Evolutionary conservation across 768 basidiomycete species (phyloP), one percentile per base, ranked within the genome.

Genomic region (Macrocybe gigantea): DNA sequence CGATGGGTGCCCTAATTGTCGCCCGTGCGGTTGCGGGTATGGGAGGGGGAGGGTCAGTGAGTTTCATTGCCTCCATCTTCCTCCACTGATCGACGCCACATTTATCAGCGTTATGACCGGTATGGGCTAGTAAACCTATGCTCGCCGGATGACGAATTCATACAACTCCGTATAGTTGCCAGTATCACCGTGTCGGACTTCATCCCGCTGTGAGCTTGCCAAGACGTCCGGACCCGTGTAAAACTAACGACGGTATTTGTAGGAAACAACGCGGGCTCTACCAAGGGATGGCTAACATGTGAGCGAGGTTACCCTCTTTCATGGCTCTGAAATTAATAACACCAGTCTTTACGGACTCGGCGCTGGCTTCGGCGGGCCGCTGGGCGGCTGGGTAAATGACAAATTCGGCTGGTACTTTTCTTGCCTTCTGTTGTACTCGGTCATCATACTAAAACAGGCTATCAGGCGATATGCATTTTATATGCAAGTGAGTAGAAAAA

Each of bases 241-340:
- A 13, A 5, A 38, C 38, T 52, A 41, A 34, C 49, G 50, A 44
- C 47, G 48, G 13, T 36, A 35, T 36, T 13, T 40, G 33, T 58
- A 92, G 89, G 57, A 85, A 86, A 60, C 83, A 90, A 51, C 77
- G 94, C 45, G 94, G 92, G 2, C 66, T 95, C 7, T 95, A 93
- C 60, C 95, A 98, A 64, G 93, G 93, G 48, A 75, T 92, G 73
- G 83, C 86, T 33, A 93, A 93, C 60, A 80, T 93, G 89, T 91
- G 71, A 55, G 80, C 61, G 22, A 49, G n/a, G 49, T 34, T 14
- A 37, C 12, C n/a, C 36, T 22, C 33, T 43, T 47, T 40, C 36
- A 38, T 40, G 37, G 33, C 32, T 33, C 9, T 38, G 11, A 5
- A 22, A 38, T 33, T 41, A 41, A 41, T 53, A 6, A 50, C 43